Base-by-base conservation (phyloP, 1,139 yeast genomes). In the Saccharomyces hybrid region DNA sequence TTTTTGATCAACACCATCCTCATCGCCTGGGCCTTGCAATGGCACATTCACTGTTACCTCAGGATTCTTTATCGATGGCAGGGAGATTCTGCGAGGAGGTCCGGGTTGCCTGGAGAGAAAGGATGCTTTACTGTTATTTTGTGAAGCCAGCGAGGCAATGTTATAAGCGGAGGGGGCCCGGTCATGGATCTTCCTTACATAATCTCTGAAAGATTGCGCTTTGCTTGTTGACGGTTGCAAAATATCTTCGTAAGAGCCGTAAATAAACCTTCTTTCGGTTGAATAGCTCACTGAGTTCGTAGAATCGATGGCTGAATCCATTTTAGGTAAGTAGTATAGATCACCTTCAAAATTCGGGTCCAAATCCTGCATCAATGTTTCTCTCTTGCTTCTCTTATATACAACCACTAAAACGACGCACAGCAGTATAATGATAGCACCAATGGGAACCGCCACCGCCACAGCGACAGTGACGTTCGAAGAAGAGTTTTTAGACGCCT, bases 311-410 rank as follows among this genome's bases (percentile, higher is more conserved):
- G 31, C 12, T 7, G 48, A 46, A 27, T 27, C 44, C 6, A 27
- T 42, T 47, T 54, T 50, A 1, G 90, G 90, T 57, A 85, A 72
- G 4, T 83, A 80, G 2, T 88, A 85, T 51, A 84, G 84, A 60
- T 85, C 90, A 28, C 87, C 89, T 63, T 83, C 86, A 65, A 84
- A 84, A 64, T 85, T 90, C 2, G 90, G 90, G 67, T 85, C 89
- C 60, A 81, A 78, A 60, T 83, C 88, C 67, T 78, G 75, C 62
- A 47, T 73, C 53, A 75, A 70, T 59, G 82, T 68, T 58, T 73
- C 75, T 61, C 78, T 79, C 66, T 80, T 83, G 57, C 80, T 81
- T 63, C 79, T 81, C 57, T 79, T 74, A 65, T 83, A 84, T 47
- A 80, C 81, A 62, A 79, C 76, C 63, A 71, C 75, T 42, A 82